Conservation (phyloP, 2,329 filamentous ascomycete species). For the Fusarium solani-melongenae region DNA sequence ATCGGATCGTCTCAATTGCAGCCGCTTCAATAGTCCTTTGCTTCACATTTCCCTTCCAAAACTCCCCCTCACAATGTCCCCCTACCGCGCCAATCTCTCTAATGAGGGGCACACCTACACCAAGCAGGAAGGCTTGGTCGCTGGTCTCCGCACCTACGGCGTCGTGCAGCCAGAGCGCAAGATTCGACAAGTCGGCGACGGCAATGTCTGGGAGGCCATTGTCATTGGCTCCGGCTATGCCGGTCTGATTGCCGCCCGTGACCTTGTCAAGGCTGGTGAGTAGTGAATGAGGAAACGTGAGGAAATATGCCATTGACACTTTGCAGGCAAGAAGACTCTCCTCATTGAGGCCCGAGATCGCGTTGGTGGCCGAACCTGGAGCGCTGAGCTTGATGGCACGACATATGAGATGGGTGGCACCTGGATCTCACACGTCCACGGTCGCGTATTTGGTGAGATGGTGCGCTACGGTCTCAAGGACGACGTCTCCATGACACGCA, state of each 20-base stretch:
- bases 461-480: constrained; percentile 11
- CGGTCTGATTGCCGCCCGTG: constrained; percentile 6
- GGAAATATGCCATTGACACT: not conserved
- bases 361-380: constrained; percentile 15
- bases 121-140: not conserved
- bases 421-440: constrained; percentile 9
- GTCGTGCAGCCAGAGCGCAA: constrained; percentile 8
- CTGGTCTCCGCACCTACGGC: constrained; percentile 6
- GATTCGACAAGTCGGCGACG: not conserved
- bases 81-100: constrained; percentile 10
- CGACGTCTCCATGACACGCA: constrained; percentile 5
- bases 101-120: constrained; percentile 12
- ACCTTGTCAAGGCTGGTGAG: constrained; percentile 13
- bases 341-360: constrained; percentile 14
- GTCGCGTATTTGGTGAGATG: constrained; percentile 11
- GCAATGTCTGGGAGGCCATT: not conserved
- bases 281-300: not conserved
- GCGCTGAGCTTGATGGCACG: constrained; percentile 1
- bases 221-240: constrained; percentile 2
- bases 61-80: not conserved
- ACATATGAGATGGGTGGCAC: constrained; percentile 18
- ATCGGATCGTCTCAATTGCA: not conserved
- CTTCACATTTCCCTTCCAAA: not conserved
- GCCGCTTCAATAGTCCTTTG: not conserved
- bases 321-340: not conserved